A percentile compares a stretch with the other conserved stretches of the same genome.
Conservation (phyloP, 1,139 yeast genomes). For the Pichia cactophila region DNA sequence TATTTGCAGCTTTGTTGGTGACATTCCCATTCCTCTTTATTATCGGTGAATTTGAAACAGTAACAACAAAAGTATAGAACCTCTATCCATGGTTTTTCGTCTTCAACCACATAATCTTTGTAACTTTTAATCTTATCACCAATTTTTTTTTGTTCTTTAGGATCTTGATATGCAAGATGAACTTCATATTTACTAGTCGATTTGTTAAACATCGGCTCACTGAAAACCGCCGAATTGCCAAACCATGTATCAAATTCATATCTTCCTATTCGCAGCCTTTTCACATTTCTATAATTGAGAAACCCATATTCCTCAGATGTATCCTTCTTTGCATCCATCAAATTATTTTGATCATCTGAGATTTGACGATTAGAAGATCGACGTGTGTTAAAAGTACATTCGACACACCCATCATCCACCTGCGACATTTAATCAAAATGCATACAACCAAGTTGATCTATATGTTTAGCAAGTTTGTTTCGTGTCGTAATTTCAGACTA, state of each 20-base stretch:
- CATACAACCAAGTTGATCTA: no score
- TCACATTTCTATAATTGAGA: slow-evolving; percentile 52
- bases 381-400: neutral
- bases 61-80: slow-evolving; percentile 64
- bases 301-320: slow-evolving; percentile 45
- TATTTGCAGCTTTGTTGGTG: slow-evolving; percentile 36
- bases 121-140: no score
- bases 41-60: slow-evolving; percentile 74
- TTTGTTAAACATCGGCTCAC: slow-evolving; percentile 5
- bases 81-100: slow-evolving; percentile 43
- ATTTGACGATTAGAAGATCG: neutral
- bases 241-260: slow-evolving; percentile 74
- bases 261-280: slow-evolving; percentile 57
- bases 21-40: slow-evolving; percentile 18
- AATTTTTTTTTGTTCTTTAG: neutral
- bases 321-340: slow-evolving; percentile 3
- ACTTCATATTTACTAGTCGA: neutral
- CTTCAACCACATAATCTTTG: neutral
- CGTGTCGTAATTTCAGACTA: no score
- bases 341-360: neutral
- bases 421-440: neutral
- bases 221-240: slow-evolving; percentile 72
- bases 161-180: neutral
- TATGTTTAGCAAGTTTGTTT: no score
- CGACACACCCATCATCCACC: neutral